Conservation (phyloP, 2,329 filamentous ascomycete genomes). For the Cladosporium sp. region DNA sequence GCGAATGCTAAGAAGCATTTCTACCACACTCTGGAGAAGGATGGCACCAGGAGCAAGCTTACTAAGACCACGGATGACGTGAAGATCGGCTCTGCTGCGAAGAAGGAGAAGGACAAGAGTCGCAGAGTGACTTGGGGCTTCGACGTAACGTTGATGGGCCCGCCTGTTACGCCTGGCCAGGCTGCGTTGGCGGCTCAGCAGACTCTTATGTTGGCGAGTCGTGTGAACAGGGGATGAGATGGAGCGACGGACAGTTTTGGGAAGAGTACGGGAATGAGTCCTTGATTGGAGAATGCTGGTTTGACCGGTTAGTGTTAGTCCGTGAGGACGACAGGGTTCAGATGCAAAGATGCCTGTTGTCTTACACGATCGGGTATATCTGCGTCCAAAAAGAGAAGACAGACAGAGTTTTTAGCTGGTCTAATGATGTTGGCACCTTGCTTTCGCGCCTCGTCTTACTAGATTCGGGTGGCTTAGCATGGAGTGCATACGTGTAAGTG, state of each 20-base stretch:
- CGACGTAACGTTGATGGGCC: background rate
- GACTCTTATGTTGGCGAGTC: conserved; percentile 1
- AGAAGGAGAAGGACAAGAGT: background rate
- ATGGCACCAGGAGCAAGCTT: background rate
- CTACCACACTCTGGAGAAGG: background rate
- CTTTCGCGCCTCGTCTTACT: background rate
- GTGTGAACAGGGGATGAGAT: background rate
- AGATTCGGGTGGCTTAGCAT: background rate
- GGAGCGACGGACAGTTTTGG: background rate
- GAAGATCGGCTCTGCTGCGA: background rate
- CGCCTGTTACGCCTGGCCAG: background rate
- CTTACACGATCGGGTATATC: background rate
- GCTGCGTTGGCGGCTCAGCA: conserved; percentile 2
- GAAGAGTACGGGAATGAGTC: background rate
- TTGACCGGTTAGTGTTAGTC: background rate
- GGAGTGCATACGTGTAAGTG: background rate
- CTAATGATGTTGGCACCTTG: background rate
- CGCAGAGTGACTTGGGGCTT: background rate
- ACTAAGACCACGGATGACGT: background rate
- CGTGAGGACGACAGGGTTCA: background rate
- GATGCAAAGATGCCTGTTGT: background rate
- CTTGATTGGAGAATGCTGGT: background rate
- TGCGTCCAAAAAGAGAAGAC: background rate
- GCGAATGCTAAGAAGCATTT: background rate
- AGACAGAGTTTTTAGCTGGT: background rate